Evolutionary conservation across 768 basidiomycete genomes (phyloP).

Genomic region (Suillus clintonianus): DNA sequence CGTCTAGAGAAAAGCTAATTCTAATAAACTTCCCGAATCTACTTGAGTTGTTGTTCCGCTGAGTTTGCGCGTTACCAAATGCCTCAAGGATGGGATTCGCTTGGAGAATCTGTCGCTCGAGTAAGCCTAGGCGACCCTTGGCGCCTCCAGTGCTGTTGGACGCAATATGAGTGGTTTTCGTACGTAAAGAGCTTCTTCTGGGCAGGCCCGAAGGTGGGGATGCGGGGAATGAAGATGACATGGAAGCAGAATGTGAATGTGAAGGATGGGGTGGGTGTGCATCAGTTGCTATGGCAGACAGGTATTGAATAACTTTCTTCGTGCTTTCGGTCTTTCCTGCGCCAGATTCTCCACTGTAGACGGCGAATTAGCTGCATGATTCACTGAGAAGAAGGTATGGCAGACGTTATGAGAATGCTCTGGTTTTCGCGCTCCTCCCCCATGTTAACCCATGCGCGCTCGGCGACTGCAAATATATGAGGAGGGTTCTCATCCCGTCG

Average conservation of each 20-base stretch:
- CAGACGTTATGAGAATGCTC: constrained; percentile 96
- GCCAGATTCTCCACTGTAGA: constrained; percentile 88
- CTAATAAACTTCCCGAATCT: constrained; percentile 98
- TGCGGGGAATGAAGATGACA: constrained; percentile 53
- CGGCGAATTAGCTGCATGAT: constrained; percentile 13
- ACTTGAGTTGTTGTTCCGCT: constrained; percentile 98
- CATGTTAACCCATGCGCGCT: constrained; percentile 98
- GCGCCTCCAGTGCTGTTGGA: constrained; percentile 49
- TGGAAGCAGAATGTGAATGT: constrained; percentile 68
- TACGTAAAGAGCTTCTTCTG: constrained; percentile 61
- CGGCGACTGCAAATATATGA: constrained; percentile 96
- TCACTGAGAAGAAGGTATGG: constrained; percentile 16
- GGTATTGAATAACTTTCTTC: constrained; percentile 99
- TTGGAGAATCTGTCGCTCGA: constrained; percentile 95
- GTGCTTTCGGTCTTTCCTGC: constrained; percentile 99
- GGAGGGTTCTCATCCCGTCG: constrained; percentile 92
- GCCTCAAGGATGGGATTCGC: constrained; percentile 98
- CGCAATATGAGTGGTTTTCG: constrained; percentile 45
- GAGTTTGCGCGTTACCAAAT: constrained; percentile 98
- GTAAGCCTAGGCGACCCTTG: constrained; percentile 78
- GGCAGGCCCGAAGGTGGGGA: constrained; percentile 73
- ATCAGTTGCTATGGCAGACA: constrained; percentile 94
- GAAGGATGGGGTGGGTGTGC: constrained; percentile 56
- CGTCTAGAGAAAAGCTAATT: constrained; percentile 90
- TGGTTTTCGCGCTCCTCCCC: constrained; percentile 96